These are phyloP conservation scores for Talaromyces funiculosus DNA, from an alignment of 2,329 filamentous ascomycete species.

Conservation along the genomic window DNA sequence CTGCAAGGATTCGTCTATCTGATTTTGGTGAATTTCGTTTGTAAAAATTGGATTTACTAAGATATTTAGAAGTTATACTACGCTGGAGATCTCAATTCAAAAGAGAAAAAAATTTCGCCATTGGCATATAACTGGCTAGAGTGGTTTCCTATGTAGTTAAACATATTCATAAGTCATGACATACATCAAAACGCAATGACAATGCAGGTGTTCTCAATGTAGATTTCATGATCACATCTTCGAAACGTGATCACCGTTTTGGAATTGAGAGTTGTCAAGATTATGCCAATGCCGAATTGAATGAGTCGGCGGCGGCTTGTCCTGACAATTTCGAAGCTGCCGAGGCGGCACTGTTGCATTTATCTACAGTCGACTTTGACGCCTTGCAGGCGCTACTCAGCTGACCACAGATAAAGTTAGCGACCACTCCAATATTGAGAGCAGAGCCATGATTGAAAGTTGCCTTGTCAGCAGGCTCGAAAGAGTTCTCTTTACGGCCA, in stretches of 20 bases:
- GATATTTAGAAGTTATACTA: neutral
- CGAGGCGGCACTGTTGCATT: neutral
- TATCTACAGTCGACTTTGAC: neutral
- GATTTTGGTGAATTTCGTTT: conserved; percentile 7
- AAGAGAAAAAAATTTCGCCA: neutral
- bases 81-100: too few species aligned
- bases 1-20: neutral
- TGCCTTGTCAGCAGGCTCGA: conserved; percentile 38
- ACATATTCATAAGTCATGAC: too few species aligned
- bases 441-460: conserved; percentile 46
- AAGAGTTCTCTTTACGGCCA: conserved; percentile 42
- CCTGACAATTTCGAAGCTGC: neutral
- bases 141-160: neutral
- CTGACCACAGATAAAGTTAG: conserved; percentile 46
- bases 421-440: conserved; percentile 44
- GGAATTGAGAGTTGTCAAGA: neutral
- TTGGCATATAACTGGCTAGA: neutral
- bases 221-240: neutral
- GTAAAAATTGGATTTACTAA: conserved; percentile 4
- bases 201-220: too few species aligned
- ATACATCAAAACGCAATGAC: neutral
- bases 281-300: neutral
- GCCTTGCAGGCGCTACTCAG: conserved; percentile 34
- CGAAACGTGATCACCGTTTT: neutral
- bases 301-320: neutral